Evolutionary conservation across 139 green algal genomes (phyloP), one percentile per base, ranked within the genome.

Genomic region (Nannochloris sp.): DNA sequence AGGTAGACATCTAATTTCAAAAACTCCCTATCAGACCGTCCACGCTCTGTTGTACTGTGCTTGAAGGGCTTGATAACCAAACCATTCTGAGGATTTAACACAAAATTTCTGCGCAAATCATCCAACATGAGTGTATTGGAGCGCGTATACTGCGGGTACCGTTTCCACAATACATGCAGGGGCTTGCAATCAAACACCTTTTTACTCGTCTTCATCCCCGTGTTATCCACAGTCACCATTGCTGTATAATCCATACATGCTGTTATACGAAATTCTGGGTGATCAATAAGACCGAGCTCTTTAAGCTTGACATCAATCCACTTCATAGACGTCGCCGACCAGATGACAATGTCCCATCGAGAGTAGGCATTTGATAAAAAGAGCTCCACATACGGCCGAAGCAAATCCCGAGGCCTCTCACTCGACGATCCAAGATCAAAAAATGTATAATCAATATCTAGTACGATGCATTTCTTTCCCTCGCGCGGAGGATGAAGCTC

Each of bases 401-500:
- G 84, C 51, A 98, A 80, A 77, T 97, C 86, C 30, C 90, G 68
- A 1, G 89, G 81, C 6, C 73, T 68, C 77, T 98, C 93, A 11
- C 89, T 89, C 0, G 73, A 74, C 10, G 74, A 88, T 25, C 80
- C 78, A 44, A 96, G 82, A 65, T 97, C 93, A 71, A 98, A 98
- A 9, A 98, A 75, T 43, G 89, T 95, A 83, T 96, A 95, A 73
- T 96, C 90, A 56, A 98, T 97, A 75, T 98, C 92, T 20, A 95
- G 74, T 16, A 97, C 90, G 0, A 94, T 62, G 33, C 81, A 84
- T 75, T 95, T 96, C 69, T 95, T 95, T 26, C 90, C 91, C 2
- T 66, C 53, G 1, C 91, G 73, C 1, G 91, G 87, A 33, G 79
- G 67, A 25, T 91, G 86, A 14, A 95, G 49, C 6, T 59, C 59